These are phyloP conservation scores for Parafenestella ontariensis DNA, from an alignment of 2,329 filamentous ascomycete genomes.

Conservation along the genomic window DNA sequence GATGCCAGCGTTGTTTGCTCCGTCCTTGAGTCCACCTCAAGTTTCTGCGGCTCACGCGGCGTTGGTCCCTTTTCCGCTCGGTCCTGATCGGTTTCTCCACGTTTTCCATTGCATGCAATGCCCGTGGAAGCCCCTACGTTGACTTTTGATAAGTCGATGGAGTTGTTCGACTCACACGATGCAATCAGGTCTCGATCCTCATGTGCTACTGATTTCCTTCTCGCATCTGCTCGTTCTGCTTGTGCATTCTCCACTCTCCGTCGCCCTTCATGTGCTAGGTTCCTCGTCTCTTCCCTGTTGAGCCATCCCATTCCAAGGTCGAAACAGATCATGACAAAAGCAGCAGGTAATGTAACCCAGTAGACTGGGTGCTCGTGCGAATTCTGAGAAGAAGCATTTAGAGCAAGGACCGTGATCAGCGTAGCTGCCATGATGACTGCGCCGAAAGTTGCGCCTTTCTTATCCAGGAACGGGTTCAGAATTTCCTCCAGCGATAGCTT, in stretches of 20 bases:
- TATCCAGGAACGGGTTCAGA: conserved; percentile 77
- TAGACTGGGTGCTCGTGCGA: conserved; percentile 65
- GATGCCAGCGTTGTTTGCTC: conserved; percentile 62
- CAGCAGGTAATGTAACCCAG: conserved; percentile 73
- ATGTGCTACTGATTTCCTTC: conserved; percentile 30
- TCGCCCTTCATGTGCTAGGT: conserved; percentile 65
- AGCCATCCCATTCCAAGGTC: conserved; percentile 70
- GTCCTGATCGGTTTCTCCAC: conserved; percentile 6
- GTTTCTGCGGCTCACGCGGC: conserved; percentile 11
- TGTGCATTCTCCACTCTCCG: conserved; percentile 56
- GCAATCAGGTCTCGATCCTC: conserved; percentile 11
- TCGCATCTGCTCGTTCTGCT: conserved; percentile 39
- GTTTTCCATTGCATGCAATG: conserved; percentile 3
- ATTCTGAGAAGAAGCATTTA: conserved; percentile 67
- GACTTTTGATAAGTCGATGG: conserved; percentile 11
- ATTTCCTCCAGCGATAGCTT: conserved; percentile 72
- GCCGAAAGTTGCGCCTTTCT: conserved; percentile 68
- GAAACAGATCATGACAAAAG: conserved; percentile 72
- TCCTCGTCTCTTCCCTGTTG: conserved; percentile 67
- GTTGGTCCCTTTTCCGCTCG: not conserved
- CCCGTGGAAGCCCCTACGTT: conserved; percentile 10
- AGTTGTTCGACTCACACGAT: conserved; percentile 6
- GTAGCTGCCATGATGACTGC: conserved; percentile 71
- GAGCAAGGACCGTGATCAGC: conserved; percentile 68
- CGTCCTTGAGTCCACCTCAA: conserved; percentile 1